Evolutionary conservation across 2,329 filamentous ascomycete genomes (phyloP).

Genomic region (Leptographium flavum): DNA sequence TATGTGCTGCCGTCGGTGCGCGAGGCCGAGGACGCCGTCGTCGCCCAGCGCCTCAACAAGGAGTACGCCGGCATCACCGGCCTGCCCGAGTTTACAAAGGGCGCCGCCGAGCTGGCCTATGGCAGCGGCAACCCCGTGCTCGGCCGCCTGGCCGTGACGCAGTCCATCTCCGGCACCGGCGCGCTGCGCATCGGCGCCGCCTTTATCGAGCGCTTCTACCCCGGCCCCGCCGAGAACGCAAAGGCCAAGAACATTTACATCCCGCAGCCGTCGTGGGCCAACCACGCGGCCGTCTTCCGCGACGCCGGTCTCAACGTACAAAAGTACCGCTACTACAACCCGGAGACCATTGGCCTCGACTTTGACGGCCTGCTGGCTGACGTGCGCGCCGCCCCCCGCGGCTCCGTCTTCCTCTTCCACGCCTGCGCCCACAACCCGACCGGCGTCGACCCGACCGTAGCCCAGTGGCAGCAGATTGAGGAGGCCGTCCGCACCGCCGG

Average conservation of each 20-base stretch:
- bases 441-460: slow-evolving; percentile 79
- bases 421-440: slow-evolving; percentile 98
- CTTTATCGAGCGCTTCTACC: slow-evolving; percentile 86
- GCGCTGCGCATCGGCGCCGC: slow-evolving; percentile 88
- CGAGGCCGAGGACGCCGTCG: slow-evolving; percentile 74
- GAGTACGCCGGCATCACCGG: slow-evolving; percentile 98
- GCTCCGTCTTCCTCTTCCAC: slow-evolving; percentile 85
- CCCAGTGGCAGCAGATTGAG: slow-evolving; percentile 89
- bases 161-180: slow-evolving; percentile 96
- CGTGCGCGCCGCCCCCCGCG: slow-evolving; percentile 74
- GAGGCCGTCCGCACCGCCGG: slow-evolving; percentile 69
- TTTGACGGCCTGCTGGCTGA: slow-evolving; percentile 87
- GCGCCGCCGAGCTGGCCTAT: slow-evolving; percentile 83
- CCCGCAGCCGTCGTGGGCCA: slow-evolving; percentile 91
- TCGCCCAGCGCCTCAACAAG: slow-evolving; percentile 72
- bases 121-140: slow-evolving; percentile 62
- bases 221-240: slow-evolving; percentile 38
- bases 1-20: slow-evolving; percentile 92
- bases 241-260: slow-evolving; percentile 87
- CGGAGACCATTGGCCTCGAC: slow-evolving; percentile 94
- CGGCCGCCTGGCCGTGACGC: slow-evolving; percentile 75
- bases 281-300: slow-evolving; percentile 93
- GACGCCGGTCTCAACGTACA: slow-evolving; percentile 83
- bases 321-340: slow-evolving; percentile 98
- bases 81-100: slow-evolving; percentile 84